Percentiles rank a stretch among this genome's conserved stretches.
These are phyloP conservation scores for Cucurbita ficifolia DNA, from an alignment of 306 rosid genomes.

Conservation along the genomic window DNA sequence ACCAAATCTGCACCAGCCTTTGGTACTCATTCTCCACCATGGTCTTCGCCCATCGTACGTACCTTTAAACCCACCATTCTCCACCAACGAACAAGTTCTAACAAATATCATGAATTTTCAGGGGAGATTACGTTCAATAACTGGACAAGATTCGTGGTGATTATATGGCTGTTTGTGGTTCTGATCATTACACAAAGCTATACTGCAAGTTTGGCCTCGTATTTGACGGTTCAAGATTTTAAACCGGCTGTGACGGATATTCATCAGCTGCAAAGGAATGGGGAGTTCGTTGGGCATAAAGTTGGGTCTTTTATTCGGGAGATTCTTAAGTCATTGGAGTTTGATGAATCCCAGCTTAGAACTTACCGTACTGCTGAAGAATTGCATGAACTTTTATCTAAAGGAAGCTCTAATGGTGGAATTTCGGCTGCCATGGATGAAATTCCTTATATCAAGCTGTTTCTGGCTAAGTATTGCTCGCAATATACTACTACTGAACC, in stretches of 20 bases:
- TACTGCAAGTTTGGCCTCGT: conserved; percentile 58
- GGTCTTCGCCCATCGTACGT: conserved; percentile 42
- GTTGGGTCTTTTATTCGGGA: conserved; percentile 24
- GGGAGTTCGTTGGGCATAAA: conserved; percentile 31
- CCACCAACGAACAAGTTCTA: too few species aligned
- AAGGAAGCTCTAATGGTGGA: conserved; percentile 35
- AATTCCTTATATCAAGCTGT: conserved; percentile 20
- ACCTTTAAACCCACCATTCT: not conserved
- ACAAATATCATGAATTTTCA: not conserved
- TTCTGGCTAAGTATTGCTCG: conserved; percentile 28
- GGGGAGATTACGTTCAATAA: conserved; percentile 40
- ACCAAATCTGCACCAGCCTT: conserved; percentile 28
- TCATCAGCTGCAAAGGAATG: conserved; percentile 14
- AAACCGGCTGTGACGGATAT: conserved; percentile 30
- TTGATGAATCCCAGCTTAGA: conserved; percentile 22
- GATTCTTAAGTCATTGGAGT: conserved; percentile 20
- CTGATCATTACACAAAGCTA: conserved; percentile 50
- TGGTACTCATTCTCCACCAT: conserved; percentile 63
- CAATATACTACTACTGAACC: conserved; percentile 29
- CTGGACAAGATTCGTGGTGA: conserved; percentile 41
- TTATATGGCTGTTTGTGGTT: conserved; percentile 44
- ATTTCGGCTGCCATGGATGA: conserved; percentile 43
- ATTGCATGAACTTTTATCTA: conserved; percentile 22
- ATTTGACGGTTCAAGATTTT: conserved; percentile 38
- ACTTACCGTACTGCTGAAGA: conserved; percentile 17